A percentile compares a stretch with the other conserved stretches of the same genome.
Conservation (phyloP, 139 green algal genomes). For the Micractinium conductrix region DNA sequence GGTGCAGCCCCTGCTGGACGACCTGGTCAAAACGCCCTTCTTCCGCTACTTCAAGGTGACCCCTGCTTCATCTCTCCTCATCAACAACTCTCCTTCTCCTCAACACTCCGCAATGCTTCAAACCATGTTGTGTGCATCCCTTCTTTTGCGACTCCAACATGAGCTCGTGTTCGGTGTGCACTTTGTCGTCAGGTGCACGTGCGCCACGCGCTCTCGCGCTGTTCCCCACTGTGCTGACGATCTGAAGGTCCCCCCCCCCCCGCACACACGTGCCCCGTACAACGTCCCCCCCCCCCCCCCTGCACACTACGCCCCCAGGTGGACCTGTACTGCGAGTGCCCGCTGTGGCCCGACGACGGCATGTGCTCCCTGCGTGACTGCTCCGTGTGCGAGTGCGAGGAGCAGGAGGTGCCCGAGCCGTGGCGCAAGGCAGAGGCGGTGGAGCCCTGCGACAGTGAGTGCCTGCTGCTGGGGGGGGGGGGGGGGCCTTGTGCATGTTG, state of each 20-base stretch:
- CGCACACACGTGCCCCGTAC: neutral
- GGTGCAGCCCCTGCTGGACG: slow-evolving; percentile 67
- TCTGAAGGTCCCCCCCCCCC: no score
- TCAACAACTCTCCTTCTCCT: no score
- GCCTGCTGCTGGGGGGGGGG: no score
- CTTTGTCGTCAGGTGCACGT: no score
- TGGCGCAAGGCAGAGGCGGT: slow-evolving; percentile 73
- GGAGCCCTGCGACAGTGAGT: slow-evolving; percentile 45
- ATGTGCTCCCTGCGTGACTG: slow-evolving; percentile 90
- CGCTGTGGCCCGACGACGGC: slow-evolving; percentile 94
- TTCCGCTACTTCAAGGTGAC: slow-evolving; percentile 93
- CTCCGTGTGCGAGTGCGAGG: slow-evolving; percentile 87
- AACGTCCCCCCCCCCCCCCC: neutral
- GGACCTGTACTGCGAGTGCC: slow-evolving; percentile 82
- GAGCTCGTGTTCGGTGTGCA: no score
- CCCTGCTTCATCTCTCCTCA: neutral
- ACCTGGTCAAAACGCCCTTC: slow-evolving; percentile 83
- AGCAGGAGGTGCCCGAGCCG: slow-evolving; percentile 77
- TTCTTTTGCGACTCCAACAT: no score
- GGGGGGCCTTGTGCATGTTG: no score
- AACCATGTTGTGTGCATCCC: no score
- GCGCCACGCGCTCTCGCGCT: no score
- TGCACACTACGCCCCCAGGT: neutral
- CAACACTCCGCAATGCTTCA: no score
- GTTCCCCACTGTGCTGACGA: no score